Evolutionary conservation across 768 basidiomycete genomes (phyloP).

Genomic region (Pleurotus salmoneostramineus): DNA sequence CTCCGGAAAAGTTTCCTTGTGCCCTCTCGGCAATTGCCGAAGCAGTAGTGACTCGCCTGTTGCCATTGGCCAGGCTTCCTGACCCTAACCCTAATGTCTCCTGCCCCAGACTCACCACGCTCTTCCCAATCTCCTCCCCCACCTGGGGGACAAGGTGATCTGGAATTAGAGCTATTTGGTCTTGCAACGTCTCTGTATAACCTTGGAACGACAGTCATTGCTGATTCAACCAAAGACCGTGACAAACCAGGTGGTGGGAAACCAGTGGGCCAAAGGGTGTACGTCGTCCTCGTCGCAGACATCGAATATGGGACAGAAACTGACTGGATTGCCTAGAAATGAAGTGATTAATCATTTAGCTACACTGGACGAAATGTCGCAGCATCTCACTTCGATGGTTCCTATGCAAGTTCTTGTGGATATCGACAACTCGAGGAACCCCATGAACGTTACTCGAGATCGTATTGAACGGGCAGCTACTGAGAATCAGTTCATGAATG

Average conservation of each 20-base stretch:
- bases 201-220: conserved; percentile 78
- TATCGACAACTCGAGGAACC: conserved; percentile 77
- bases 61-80: too few relatives aligned
- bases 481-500: conserved; percentile 91
- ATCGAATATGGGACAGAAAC: too few relatives aligned
- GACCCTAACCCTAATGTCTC: background rate
- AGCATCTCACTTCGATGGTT: conserved; percentile 57
- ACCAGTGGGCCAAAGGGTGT: conserved; percentile 78
- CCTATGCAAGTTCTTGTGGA: conserved; percentile 75
- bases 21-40: background rate
- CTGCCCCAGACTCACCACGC: conserved; percentile 65
- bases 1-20: background rate
- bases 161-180: conserved; percentile 72
- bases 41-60: background rate
- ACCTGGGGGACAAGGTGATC: conserved; percentile 62
- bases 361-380: conserved; percentile 65
- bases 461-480: conserved; percentile 79
- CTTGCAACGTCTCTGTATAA: conserved; percentile 79
- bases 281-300: conserved; percentile 15
- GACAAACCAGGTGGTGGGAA: conserved; percentile 69
- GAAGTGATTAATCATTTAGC: conserved; percentile 68
- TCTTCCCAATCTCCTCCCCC: conserved; percentile 74
- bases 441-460: conserved; percentile 78
- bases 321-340: conserved; percentile 41
- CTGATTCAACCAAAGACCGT: conserved; percentile 77